Evolutionary conservation across 257 asterid genomes (phyloP).

Genomic region (Capsicum pubescens): DNA sequence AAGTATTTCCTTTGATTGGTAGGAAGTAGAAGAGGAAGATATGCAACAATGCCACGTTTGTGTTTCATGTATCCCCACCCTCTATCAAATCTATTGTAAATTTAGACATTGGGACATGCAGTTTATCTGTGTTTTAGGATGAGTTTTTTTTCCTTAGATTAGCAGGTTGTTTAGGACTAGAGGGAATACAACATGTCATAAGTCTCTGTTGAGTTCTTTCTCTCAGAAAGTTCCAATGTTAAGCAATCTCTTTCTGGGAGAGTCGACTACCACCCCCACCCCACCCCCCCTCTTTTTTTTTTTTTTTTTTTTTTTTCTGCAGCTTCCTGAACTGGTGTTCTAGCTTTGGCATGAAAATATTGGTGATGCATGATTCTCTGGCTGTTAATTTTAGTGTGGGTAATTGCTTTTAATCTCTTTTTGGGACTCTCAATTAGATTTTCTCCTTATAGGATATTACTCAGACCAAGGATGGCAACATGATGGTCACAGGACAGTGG

Average conservation of each 20-base stretch:
- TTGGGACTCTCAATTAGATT: not conserved
- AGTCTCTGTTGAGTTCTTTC: not conserved
- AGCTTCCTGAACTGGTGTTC: not conserved
- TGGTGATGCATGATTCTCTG: constrained; percentile 4
- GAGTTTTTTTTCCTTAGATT: not conserved
- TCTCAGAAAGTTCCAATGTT: not conserved
- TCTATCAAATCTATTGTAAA: not conserved
- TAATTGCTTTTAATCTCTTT: not conserved
- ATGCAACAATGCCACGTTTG: not conserved
- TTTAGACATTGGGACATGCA: not conserved
- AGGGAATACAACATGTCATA: not conserved
- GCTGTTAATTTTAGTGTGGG: not conserved
- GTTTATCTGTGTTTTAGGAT: not conserved
- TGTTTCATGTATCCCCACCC: not conserved
- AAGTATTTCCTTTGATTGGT: not conserved
- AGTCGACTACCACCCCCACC: not conserved
- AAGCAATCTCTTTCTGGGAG: constrained; percentile 6
- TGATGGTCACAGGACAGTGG: constrained; percentile 82
- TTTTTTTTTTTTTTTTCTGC: too few relatives aligned
- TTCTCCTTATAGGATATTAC: constrained; percentile 59
- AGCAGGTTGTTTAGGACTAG: not conserved
- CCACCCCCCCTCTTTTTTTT: too few relatives aligned
- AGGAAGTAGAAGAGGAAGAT: not conserved
- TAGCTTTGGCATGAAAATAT: constrained; percentile 10
- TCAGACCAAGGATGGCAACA: constrained; percentile 47